A percentile compares a stretch with the other conserved stretches of the same genome.
Conservation (phyloP, 1,139 yeast species). For the Yamadazyma pseudoaaseri region DNA sequence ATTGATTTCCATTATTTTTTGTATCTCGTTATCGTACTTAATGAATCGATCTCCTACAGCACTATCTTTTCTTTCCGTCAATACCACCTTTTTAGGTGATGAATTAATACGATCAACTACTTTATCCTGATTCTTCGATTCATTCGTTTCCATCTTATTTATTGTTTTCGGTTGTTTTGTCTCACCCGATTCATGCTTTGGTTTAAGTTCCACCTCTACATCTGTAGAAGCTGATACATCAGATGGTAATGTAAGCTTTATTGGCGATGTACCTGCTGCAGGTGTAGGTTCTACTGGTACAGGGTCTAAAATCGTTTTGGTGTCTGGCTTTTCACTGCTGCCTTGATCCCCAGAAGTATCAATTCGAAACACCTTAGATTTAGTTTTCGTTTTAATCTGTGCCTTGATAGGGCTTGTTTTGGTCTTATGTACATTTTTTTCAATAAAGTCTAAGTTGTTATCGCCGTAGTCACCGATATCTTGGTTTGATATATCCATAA, state of each 20-base stretch:
- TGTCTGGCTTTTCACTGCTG: conserved; percentile 1
- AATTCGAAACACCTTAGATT: conserved; percentile 10
- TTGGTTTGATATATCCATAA: conserved; percentile 29
- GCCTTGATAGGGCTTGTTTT: conserved; percentile 6
- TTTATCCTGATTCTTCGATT: background rate
- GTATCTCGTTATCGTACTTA: conserved; percentile 10
- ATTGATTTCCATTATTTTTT: conserved; percentile 14
- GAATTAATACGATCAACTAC: background rate
- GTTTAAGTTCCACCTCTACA: conserved; percentile 6
- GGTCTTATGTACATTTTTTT: conserved; percentile 9
- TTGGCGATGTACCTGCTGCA: conserved; percentile 11
- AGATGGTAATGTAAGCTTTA: conserved; percentile 17
- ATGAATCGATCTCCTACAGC: background rate
- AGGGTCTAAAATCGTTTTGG: background rate
- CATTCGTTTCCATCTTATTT: background rate
- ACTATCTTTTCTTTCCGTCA: conserved; percentile 1
- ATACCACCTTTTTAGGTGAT: conserved; percentile 4
- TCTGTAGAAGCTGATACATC: conserved; percentile 23
- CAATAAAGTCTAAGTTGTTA: conserved; percentile 26
- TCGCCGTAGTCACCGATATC: conserved; percentile 40
- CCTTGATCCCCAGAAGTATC: conserved; percentile 4
- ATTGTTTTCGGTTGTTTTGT: too few relatives aligned
- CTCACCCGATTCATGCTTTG: background rate
- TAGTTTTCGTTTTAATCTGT: conserved; percentile 2
- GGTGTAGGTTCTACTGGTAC: background rate